Base-by-base conservation (phyloP, 2,329 filamentous ascomycete genomes). In the Rugonectria rugulosa region DNA sequence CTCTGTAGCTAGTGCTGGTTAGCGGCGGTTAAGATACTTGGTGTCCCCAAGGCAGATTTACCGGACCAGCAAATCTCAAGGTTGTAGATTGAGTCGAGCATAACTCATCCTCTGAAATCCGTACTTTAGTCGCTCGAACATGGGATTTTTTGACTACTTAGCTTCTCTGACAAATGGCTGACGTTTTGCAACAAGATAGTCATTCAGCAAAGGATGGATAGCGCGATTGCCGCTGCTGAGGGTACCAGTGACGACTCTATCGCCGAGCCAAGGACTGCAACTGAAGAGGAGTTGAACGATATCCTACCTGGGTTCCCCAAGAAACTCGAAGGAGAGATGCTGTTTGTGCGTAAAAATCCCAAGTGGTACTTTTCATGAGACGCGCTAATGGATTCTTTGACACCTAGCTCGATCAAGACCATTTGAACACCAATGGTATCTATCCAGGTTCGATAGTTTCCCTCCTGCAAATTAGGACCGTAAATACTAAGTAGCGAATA, bases 281-380 rank as follows among this genome's bases (percentile, higher is more conserved):
- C 58, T 3, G 65, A 67, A 12, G 70, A 70, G 3, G 74, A 79
- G 67, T 69, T 73, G 51, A 92, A 88, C 0, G 85, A 91, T 19
- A 84, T 96, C 51, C 84, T 94, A 2, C 89, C 91, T 1, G 92
- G 92, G 44, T 97, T 97, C 72, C 92, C 92, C 0, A 88, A 91
- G 66, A 87, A 86, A 58, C 86, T 97, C n/a, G 79, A 81, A 5
- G 93, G 93, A 21, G 91, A 97, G 73, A 95, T 97, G 55, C 80
- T 96, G 41, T 96, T 94, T 75, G 91, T 86, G 42, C 8, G n/a
- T 27, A 27, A 27, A 27, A 27, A 27, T 27, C 24, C 24, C 11
- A 27, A 27, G 24, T 27, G 24, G 24, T 27, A 20, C n/a, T 42
- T 5, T 41, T 26, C n/a, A 23, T 26, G 11, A 41, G 21, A 41